phyloP scores from a whole-genome alignment of 2,329 filamentous ascomycete genomes.

The Cladosporium cucumerinum region DNA sequence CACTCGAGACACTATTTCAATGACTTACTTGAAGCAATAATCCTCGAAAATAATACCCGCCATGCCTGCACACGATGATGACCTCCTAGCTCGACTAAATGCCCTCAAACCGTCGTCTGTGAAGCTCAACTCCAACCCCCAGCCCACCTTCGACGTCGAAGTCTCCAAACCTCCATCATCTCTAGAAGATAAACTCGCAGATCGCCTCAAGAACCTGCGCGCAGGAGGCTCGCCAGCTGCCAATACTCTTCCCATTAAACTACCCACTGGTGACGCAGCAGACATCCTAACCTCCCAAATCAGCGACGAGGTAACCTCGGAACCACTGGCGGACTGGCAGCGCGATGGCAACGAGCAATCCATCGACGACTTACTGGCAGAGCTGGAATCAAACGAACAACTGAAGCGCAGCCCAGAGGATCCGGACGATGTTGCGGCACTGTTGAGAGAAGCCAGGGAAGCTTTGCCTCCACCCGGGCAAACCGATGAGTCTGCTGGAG shows the following conservation, averaged over 20 bases:
- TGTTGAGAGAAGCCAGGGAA: slow-evolving; percentile 42
- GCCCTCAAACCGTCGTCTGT: slow-evolving; percentile 46
- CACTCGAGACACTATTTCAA: background rate
- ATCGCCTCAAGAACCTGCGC: slow-evolving; percentile 33
- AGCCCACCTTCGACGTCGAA: slow-evolving; percentile 24
- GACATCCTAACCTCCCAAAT: slow-evolving; percentile 21
- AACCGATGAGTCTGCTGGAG: slow-evolving; percentile 9
- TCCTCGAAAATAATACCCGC: background rate
- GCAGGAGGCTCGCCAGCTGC: slow-evolving; percentile 13
- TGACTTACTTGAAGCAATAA: background rate
- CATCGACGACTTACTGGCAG: slow-evolving; percentile 46
- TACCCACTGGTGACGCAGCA: slow-evolving; percentile 1
- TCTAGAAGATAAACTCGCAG: slow-evolving; percentile 32
- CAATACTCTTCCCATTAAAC: background rate
- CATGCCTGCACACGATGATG: slow-evolving; percentile 36
- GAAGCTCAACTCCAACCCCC: slow-evolving; percentile 30
- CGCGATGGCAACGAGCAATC: slow-evolving; percentile 43
- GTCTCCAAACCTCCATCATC: slow-evolving; percentile 23
- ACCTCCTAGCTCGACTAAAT: slow-evolving; percentile 48
- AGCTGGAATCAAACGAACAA: slow-evolving; percentile 39
- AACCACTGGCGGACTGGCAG: slow-evolving; percentile 28
- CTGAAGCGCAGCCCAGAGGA: slow-evolving; percentile 42
- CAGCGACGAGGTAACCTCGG: slow-evolving; percentile 22
- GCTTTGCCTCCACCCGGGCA: slow-evolving; percentile 35
- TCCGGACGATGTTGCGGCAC: slow-evolving; percentile 38